Evolutionary conservation across 2,329 filamentous ascomycete species (phyloP).

Genomic region (Diaporthe aspalathi): DNA sequence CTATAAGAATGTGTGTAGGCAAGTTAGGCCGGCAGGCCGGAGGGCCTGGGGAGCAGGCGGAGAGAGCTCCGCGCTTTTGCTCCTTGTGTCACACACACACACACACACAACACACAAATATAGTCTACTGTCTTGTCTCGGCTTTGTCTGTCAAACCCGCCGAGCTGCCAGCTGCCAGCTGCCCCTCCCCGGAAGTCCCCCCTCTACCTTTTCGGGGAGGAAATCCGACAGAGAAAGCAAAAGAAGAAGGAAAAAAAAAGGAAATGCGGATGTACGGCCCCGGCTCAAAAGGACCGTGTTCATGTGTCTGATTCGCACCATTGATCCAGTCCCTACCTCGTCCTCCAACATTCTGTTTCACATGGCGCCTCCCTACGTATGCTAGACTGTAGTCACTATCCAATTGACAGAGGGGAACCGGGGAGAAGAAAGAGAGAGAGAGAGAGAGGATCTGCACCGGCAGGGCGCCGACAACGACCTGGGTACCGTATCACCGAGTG

Average conservation of each 20-base stretch:
- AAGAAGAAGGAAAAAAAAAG: neutral
- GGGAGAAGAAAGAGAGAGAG: neutral
- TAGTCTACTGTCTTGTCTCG: no score
- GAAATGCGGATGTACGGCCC: neutral
- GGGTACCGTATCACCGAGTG: conserved; percentile 13
- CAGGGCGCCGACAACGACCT: conserved; percentile 9
- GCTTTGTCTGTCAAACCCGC: neutral
- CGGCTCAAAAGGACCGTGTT: neutral
- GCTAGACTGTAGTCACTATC: neutral
- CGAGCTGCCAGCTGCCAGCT: neutral
- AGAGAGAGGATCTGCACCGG: neutral
- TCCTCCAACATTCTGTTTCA: conserved; percentile 4
- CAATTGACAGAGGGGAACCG: neutral
- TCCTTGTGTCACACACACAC: conserved; percentile 1
- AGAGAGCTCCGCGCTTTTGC: neutral
- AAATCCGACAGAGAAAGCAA: neutral
- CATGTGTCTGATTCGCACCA: neutral
- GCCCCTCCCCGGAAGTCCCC: neutral
- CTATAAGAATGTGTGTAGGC: neutral
- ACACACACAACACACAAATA: no score
- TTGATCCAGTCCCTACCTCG: neutral
- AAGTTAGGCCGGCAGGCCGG: neutral
- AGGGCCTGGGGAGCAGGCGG: neutral
- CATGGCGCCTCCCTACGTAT: neutral
- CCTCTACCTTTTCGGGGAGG: neutral